Evolutionary conservation across 805 yeast genomes (phyloP), one percentile per base, ranked within the genome.

Genomic region (Barnettozyma californica): DNA sequence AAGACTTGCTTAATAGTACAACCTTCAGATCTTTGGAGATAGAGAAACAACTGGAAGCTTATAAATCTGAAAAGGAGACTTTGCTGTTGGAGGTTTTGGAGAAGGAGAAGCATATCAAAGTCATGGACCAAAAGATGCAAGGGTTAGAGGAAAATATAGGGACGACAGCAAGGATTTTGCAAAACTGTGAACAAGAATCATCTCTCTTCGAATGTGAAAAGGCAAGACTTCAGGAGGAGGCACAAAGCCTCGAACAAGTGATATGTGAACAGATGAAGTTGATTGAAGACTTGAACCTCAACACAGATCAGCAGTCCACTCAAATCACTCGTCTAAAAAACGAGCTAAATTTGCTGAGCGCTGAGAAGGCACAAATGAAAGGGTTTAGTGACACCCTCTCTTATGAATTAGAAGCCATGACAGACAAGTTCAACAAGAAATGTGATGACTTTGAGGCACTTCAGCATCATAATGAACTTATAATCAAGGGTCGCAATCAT

Each of bases 371-470:
- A 3, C 21, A 44, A 25, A 6, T 29, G 8, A 41, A 41, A 27
- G 26, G 33, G 7, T 14, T 31, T 14, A 23, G 23, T 14, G 43
- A 41, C 13, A 18, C 35, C 2, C 21, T 44, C 7, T 9, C 40
- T 8, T n/a, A 23, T n/a, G 48, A 48, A 27, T 27, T 48, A 10
- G 40, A 44, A 7, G 14, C 26, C 9, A 33, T 41, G 11, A 48
- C 38, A 5, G n/a, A 35, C 18, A 36, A 41, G 18, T 33, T 26
- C 16, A 44, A 47, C 9, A 27, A 27, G 7, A 46, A 37, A 16
- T 33, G 41, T 31, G 45, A 46, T 13, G 52, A 51, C 9, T 33
- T 43, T 31, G 50, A 48, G n/a, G 16, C 39, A 5, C 34, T 27
- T 9, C 43, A 29, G 27, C 25, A 39, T 11, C 50, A 47, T 5